These are phyloP conservation scores for Pseudozyma thailandica DNA, from an alignment of 1,284 basidiomycete species.

Conservation along the genomic window DNA sequence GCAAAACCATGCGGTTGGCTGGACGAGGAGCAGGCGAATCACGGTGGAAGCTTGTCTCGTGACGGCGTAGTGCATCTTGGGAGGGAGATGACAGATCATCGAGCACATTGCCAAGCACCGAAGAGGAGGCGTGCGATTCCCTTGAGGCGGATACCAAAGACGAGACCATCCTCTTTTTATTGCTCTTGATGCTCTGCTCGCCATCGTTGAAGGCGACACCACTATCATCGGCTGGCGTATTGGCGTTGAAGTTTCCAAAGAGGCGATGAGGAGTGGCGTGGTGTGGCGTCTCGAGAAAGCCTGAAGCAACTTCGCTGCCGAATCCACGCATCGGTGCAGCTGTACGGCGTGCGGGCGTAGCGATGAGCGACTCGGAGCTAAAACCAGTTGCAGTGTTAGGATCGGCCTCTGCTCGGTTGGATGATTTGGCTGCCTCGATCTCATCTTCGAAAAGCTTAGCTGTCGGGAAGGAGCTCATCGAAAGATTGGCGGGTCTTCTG, in stretches of 20 bases:
- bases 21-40: constrained; percentile 39
- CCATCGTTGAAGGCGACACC: constrained; percentile 48
- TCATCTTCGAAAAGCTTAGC: constrained; percentile 51
- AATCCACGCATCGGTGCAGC: constrained; percentile 8
- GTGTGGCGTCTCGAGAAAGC: constrained; percentile 22
- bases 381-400: constrained; percentile 4
- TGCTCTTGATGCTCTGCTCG: constrained; percentile 30
- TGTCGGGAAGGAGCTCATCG: constrained; percentile 38
- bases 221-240: constrained; percentile 44
- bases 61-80: constrained; percentile 31
- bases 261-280: constrained; percentile 30
- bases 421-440: constrained; percentile 39
- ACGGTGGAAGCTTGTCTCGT: constrained; percentile 38
- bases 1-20: constrained; percentile 4
- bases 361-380: constrained; percentile 9
- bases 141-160: constrained; percentile 9
- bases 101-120: constrained; percentile 13
- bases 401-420: constrained; percentile 2
- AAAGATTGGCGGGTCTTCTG: constrained; percentile 34
- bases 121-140: constrained; percentile 12
- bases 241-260: constrained; percentile 27
- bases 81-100: constrained; percentile 38
- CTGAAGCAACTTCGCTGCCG: constrained; percentile 5
- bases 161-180: constrained; percentile 25
- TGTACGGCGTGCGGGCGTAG: constrained; percentile 32